A percentile compares a stretch with the other conserved stretches of the same genome.
These are phyloP conservation scores for Lipomyces chichibuensis DNA, from an alignment of 805 yeast genomes.

Conservation along the genomic window DNA sequence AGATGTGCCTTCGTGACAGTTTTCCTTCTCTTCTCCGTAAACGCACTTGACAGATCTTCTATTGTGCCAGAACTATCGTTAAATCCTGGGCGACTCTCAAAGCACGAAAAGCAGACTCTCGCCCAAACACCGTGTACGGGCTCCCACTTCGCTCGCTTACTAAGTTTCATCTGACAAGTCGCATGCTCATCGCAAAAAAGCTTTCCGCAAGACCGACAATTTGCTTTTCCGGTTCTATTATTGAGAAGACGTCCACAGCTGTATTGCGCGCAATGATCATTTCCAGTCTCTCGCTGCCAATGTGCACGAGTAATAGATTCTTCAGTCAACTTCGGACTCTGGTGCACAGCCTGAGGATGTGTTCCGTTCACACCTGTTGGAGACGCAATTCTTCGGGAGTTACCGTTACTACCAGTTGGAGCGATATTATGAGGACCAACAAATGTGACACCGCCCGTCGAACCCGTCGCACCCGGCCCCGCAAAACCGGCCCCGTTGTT, in stretches of 20 bases:
- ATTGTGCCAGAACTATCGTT: constrained; percentile 49
- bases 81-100: constrained; percentile 57
- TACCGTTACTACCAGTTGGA: background rate
- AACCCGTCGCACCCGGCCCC: constrained; percentile 13
- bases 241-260: constrained; percentile 52
- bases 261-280: constrained; percentile 49
- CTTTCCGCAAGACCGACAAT: constrained; percentile 78
- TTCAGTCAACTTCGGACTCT: constrained; percentile 37
- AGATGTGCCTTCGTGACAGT: constrained; percentile 56
- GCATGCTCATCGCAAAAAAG: constrained; percentile 71
- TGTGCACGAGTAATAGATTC: constrained; percentile 53
- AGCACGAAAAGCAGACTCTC: constrained; percentile 70
- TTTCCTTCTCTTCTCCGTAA: constrained; percentile 48
- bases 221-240: constrained; percentile 59
- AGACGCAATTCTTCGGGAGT: background rate
- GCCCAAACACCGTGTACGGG: constrained; percentile 64
- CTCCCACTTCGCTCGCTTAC: constrained; percentile 53
- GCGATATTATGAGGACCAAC: constrained; percentile 23
- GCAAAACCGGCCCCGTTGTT: constrained; percentile 16
- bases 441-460: constrained; percentile 14
- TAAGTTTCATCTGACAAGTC: constrained; percentile 55
- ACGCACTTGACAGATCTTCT: constrained; percentile 53
- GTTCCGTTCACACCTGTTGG: background rate
- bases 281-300: constrained; percentile 58
- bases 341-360: constrained; percentile 2